A percentile compares a stretch with the other conserved stretches of the same genome.
Conservation (phyloP, 805 yeast genomes). For the Grigorovia transvaalensis region DNA sequence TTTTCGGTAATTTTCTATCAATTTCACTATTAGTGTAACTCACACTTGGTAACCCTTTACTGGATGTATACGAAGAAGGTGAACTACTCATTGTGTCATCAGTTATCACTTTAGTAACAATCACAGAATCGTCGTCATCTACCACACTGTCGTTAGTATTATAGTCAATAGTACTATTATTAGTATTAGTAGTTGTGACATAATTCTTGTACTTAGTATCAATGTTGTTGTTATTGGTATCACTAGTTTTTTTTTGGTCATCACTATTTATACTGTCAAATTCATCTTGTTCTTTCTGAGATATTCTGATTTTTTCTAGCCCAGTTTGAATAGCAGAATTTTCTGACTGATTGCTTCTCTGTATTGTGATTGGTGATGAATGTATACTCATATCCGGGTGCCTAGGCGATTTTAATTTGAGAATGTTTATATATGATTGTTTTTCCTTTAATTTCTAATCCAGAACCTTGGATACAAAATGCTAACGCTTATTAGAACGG, state of each 20-base stretch:
- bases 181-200: background rate
- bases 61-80: constrained; percentile 8
- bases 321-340: background rate
- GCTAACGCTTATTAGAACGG: too few relatives aligned
- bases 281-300: background rate
- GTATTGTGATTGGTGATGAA: background rate
- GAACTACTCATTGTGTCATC: constrained; percentile 13
- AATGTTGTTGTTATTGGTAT: background rate
- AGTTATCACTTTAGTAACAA: constrained; percentile 9
- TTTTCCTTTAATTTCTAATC: background rate
- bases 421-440: background rate
- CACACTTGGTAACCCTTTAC: background rate
- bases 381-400: background rate
- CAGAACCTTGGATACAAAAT: background rate
- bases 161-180: background rate
- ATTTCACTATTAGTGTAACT: background rate
- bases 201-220: background rate
- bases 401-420: too few relatives aligned
- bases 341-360: background rate
- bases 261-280: background rate
- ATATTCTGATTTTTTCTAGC: background rate
- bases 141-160: background rate
- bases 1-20: background rate
- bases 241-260: background rate
- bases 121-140: constrained; percentile 2